Percentiles rank a stretch among this genome's conserved stretches.
Evolutionary conservation across 192 early-diverging fungal genomes (phyloP).

Genomic region (Coemansia sp.): DNA sequence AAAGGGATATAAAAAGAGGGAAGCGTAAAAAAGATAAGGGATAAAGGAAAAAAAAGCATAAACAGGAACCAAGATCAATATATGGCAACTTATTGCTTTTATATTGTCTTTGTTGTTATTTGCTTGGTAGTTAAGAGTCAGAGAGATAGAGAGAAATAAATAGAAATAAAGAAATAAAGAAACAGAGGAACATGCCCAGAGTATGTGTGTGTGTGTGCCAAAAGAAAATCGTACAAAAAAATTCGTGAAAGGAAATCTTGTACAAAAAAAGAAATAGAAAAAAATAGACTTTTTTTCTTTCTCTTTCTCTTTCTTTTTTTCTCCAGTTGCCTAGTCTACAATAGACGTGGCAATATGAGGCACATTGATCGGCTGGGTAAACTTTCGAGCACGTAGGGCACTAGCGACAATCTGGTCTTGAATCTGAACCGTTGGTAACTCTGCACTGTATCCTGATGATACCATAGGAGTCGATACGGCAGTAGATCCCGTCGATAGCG

Average conservation of each 20-base stretch:
- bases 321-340: not conserved
- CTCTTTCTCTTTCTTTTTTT: not conserved
- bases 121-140: not conserved
- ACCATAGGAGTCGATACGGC: not conserved
- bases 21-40: not conserved
- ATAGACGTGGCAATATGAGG: not conserved
- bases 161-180: not conserved
- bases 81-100: not conserved
- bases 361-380: not conserved
- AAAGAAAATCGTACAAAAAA: not conserved
- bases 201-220: not conserved
- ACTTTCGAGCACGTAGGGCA: conserved; percentile 9
- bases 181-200: not conserved
- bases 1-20: not conserved
- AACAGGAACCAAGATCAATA: no score
- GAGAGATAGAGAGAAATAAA: not conserved
- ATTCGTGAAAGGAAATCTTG: not conserved
- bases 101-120: not conserved
- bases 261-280: not conserved
- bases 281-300: no score
- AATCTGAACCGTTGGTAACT: conserved; percentile 17
- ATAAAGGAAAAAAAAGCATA: not conserved
- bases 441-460: conserved; percentile 2
- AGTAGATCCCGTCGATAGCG: not conserved
- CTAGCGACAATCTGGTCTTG: conserved; percentile 6